Evolutionary conservation across 1,284 basidiomycete species (phyloP), one percentile per base, ranked within the genome.

Genomic region (Farysia itapuensis): DNA sequence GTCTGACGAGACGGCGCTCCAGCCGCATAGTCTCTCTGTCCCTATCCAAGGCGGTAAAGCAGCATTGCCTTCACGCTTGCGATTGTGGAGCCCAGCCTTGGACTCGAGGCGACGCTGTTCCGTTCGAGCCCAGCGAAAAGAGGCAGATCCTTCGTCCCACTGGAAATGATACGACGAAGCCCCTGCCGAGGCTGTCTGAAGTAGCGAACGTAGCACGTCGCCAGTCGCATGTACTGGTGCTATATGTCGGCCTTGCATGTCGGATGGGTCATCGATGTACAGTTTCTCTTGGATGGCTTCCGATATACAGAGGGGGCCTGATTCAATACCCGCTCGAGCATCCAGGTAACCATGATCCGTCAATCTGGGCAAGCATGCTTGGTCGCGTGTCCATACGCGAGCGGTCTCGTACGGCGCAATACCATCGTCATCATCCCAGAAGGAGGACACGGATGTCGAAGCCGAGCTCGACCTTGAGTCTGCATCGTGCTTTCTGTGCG

Each of bases 101-200:
- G 36, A 39, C 6, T 42, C 19, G 29, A 21, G 40, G 15, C 38
- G 37, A 22, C 53, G 52, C 20, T 46, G 44, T 2, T 39, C n/a
- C 0, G 59, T 66, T 14, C 39, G 39, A 11, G 53, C 20, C 64
- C 64, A 66, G 5, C 37, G 35, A 23, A 64, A 66, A 2, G 44
- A 45, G 12, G 53, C 53, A 4, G 47, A 40, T 8, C 39, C 36
- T 11, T 40, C 23, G 26, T 67, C 41, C 64, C 64, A 67, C 33
- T 57, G 49, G 33, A 67, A 67, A 38, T 48, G 60, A 9, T 53
- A 34, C 14, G 64, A 67, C 0, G 56, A 57, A 2, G 58, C 52
- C 24, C 46, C 56, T 2, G 56, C 52, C 0, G 57, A 46, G 2
- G 53, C 61, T 8, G 61, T 57, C 26, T 18, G 20, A 14, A 48